Conservation (phyloP, 208 protist genomes). For the Naegleria fowleri region DNA sequence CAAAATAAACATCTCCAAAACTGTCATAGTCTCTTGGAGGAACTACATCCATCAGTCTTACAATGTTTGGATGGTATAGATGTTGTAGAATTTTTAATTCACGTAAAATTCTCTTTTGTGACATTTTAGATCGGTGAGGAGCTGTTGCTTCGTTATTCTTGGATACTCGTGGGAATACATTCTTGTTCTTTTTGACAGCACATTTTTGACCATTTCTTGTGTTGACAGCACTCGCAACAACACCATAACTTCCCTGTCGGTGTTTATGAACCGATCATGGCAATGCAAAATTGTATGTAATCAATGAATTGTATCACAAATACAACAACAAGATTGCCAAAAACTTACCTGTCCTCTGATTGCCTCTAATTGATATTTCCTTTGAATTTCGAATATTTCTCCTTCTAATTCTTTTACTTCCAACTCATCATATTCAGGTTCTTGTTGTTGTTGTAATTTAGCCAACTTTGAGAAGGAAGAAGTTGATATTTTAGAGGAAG, state of each 20-base stretch:
- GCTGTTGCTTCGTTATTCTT: slow-evolving; percentile 94
- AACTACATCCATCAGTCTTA: slow-evolving; percentile 74
- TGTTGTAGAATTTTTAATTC: slow-evolving; percentile 91
- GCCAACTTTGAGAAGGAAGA: not conserved
- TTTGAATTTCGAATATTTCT: slow-evolving; percentile 6
- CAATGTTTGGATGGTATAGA: slow-evolving; percentile 90
- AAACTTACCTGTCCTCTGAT: not conserved
- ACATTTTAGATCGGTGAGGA: slow-evolving; percentile 42
- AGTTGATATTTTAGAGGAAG: not conserved
- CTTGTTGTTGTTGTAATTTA: not conserved
- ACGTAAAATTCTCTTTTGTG: slow-evolving; percentile 61
- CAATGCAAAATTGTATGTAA: too few relatives aligned
- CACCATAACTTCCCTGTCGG: slow-evolving; percentile 66
- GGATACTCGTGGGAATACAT: slow-evolving; percentile 73
- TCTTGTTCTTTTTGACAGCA: slow-evolving; percentile 97
- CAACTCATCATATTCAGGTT: not conserved
- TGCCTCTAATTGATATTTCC: slow-evolving; percentile 6
- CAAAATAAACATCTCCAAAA: slow-evolving; percentile 56
- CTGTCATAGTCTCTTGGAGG: slow-evolving; percentile 52
- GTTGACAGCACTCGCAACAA: slow-evolving; percentile 77
- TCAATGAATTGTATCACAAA: too few relatives aligned
- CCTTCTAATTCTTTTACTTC: not conserved
- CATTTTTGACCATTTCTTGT: slow-evolving; percentile 71
- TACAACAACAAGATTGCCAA: not conserved
- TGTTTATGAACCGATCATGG: too few relatives aligned